A percentile compares a stretch with the other conserved stretches of the same genome.
Evolutionary conservation across 2,329 filamentous ascomycete genomes (phyloP).

Genomic region (Phialophora chinensis): DNA sequence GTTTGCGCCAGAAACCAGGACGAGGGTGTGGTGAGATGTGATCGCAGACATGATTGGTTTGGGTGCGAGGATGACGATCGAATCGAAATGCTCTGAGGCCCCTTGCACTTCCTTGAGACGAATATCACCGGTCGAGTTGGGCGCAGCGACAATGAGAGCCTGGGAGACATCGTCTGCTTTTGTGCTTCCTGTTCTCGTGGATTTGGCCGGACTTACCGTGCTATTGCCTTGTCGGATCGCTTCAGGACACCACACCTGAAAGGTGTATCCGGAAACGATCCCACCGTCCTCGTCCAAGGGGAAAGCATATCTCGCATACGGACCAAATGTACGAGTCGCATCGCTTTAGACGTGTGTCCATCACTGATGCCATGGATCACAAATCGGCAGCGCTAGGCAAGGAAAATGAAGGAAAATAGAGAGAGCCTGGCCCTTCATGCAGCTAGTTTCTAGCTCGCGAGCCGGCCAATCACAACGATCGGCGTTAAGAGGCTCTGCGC

Average conservation of each 20-base stretch:
- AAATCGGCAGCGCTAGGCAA: not conserved
- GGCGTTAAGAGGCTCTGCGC: not conserved
- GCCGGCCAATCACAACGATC: slow-evolving; percentile 23
- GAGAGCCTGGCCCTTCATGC: slow-evolving; percentile 17
- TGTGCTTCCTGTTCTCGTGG: not conserved
- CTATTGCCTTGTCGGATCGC: too few species aligned
- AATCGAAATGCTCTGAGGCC: not conserved
- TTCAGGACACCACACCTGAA: too few species aligned
- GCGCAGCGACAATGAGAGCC: not conserved
- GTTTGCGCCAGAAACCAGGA: slow-evolving; percentile 35
- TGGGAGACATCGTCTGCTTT: not conserved
- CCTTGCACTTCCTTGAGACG: not conserved
- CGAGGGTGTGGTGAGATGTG: slow-evolving; percentile 22
- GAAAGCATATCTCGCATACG: not conserved
- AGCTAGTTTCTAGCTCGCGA: slow-evolving; percentile 34
- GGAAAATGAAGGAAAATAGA: not conserved
- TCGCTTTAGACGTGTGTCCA: not conserved
- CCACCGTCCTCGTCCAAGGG: not conserved
- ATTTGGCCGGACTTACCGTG: slow-evolving; percentile 15
- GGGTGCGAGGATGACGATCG: not conserved
- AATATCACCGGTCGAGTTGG: not conserved
- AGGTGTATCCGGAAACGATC: too few species aligned
- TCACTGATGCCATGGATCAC: not conserved
- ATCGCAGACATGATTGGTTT: slow-evolving; percentile 9
- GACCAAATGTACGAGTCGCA: not conserved